phyloP scores from a whole-genome alignment of 2,329 filamentous ascomycete species.

The Diaporthe sp. region DNA sequence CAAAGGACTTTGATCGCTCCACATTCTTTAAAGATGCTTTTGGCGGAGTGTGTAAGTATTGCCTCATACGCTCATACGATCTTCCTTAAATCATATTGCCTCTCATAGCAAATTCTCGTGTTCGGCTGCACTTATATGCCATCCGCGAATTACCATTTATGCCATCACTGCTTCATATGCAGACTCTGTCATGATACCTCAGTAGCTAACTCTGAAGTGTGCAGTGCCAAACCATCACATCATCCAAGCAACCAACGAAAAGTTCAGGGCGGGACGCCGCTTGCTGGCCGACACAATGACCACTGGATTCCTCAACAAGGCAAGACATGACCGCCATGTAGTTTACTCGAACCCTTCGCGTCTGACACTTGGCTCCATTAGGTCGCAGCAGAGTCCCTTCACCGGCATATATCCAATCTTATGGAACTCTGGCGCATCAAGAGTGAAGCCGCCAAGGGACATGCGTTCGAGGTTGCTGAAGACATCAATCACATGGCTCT shows the following conservation, averaged over 20 bases:
- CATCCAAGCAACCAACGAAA: slow-evolving; percentile 28
- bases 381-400: slow-evolving; percentile 33
- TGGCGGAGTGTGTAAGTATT: slow-evolving; percentile 10
- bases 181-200: background rate
- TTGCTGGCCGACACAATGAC: slow-evolving; percentile 34
- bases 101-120: background rate
- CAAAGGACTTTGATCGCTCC: slow-evolving; percentile 38
- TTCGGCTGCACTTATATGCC: background rate
- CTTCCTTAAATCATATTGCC: no score
- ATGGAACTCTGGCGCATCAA: slow-evolving; percentile 34
- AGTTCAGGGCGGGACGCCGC: slow-evolving; percentile 32
- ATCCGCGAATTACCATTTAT: no score
- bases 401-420: slow-evolving; percentile 21
- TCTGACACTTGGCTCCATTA: background rate
- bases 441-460: background rate
- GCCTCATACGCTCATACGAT: no score
- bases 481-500: slow-evolving; percentile 36
- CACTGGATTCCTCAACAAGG: slow-evolving; percentile 33
- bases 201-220: background rate
- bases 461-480: slow-evolving; percentile 8
- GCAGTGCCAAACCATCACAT: slow-evolving; percentile 32
- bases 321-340: background rate
- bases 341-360: background rate
- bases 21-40: slow-evolving; percentile 8
- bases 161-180: background rate